These are phyloP conservation scores for Rhizopogon sp. DNA, from an alignment of 768 basidiomycete genomes.

Conservation along the genomic window DNA sequence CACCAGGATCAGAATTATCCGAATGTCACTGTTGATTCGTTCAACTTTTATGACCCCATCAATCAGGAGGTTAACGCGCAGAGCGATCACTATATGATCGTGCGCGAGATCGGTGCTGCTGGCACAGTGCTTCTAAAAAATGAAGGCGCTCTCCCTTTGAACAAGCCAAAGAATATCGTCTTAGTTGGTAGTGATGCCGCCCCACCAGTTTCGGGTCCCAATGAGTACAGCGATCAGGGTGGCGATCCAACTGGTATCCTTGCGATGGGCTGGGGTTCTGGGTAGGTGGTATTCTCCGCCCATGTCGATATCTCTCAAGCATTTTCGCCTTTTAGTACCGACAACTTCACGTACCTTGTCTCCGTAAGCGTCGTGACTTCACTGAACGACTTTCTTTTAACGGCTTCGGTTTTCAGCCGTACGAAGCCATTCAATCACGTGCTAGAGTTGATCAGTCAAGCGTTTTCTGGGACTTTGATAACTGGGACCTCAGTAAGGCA, in stretches of 20 bases:
- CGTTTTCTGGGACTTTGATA: slow-evolving; percentile 64
- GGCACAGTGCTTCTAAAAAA: slow-evolving; percentile 72
- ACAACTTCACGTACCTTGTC: slow-evolving; percentile 73
- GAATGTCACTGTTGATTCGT: slow-evolving; percentile 19
- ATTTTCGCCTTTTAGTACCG: slow-evolving; percentile 37
- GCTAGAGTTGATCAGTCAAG: slow-evolving; percentile 63
- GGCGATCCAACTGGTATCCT: slow-evolving; percentile 62
- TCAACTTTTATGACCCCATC: slow-evolving; percentile 22
- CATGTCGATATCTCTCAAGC: slow-evolving; percentile 27
- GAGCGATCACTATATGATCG: slow-evolving; percentile 46
- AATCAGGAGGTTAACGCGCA: slow-evolving; percentile 51
- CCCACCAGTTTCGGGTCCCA: slow-evolving; percentile 63
- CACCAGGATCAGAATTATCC: slow-evolving; percentile 29
- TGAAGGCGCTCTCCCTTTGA: slow-evolving; percentile 51
- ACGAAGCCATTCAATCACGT: slow-evolving; percentile 74
- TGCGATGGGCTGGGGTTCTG: slow-evolving; percentile 93
- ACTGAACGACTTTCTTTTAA: neutral
- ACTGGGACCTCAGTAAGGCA: slow-evolving; percentile 56
- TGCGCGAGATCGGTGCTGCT: slow-evolving; percentile 57
- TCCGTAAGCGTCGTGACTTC: slow-evolving; percentile 41
- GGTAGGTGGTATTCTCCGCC: slow-evolving; percentile 27
- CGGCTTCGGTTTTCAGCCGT: slow-evolving; percentile 39
- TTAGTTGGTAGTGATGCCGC: slow-evolving; percentile 63
- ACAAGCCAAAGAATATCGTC: slow-evolving; percentile 52
- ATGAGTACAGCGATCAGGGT: slow-evolving; percentile 59